phyloP scores from a whole-genome alignment of 805 yeast genomes.

The Wickerhamiella galacta region DNA sequence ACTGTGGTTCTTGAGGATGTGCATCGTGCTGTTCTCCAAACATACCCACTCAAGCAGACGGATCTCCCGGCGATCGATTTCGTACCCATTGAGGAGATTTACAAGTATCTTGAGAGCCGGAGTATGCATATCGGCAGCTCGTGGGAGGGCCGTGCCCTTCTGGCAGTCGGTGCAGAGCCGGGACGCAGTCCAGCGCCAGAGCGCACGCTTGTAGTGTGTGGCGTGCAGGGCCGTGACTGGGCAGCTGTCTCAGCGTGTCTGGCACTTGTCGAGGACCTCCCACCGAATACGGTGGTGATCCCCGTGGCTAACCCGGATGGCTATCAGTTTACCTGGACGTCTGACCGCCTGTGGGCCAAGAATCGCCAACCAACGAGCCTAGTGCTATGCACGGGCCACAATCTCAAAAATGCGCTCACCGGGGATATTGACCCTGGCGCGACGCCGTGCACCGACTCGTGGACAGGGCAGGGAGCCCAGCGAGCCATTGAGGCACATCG shows the following conservation, averaged over 20 bases:
- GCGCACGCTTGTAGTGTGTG: constrained; percentile 45
- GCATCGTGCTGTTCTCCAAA: constrained; percentile 15
- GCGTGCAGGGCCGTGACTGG: constrained; percentile 88
- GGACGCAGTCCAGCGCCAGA: constrained; percentile 11
- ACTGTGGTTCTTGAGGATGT: constrained; percentile 14
- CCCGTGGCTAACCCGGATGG: constrained; percentile 91
- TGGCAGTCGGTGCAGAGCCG: constrained; percentile 42
- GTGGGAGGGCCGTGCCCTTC: constrained; percentile 53
- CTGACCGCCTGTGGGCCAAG: constrained; percentile 76
- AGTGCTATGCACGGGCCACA: constrained; percentile 63
- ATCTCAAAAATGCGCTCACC: constrained; percentile 69
- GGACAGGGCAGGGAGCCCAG: constrained; percentile 58
- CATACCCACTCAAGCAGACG: constrained; percentile 11
- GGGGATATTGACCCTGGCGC: constrained; percentile 43
- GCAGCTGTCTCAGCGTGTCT: constrained; percentile 54
- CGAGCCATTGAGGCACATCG: constrained; percentile 40
- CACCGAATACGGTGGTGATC: constrained; percentile 46
- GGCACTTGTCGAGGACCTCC: neutral
- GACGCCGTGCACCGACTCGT: constrained; percentile 66
- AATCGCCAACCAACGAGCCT: constrained; percentile 61
- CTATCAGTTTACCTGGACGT: constrained; percentile 63
- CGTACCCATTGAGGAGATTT: constrained; percentile 1
- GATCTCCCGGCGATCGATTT: constrained; percentile 2
- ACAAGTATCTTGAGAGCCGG: neutral
- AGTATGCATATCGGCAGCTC: constrained; percentile 47